These are phyloP conservation scores for Penicillium brevicompactum DNA, from an alignment of 2,329 filamentous ascomycete species.

Conservation along the genomic window DNA sequence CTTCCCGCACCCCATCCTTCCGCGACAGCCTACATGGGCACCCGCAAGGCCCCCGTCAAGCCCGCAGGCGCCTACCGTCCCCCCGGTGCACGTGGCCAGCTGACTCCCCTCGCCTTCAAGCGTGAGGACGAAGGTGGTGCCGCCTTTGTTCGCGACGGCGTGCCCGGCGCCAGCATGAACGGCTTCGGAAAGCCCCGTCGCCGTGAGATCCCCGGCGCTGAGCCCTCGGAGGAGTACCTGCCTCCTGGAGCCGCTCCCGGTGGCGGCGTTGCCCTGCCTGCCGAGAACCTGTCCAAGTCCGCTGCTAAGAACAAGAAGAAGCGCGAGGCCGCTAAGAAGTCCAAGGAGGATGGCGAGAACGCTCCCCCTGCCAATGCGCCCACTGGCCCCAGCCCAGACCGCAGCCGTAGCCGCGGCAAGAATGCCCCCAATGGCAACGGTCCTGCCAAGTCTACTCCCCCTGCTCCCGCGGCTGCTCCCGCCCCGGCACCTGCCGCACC, in stretches of 20 bases:
- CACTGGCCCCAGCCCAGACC: constrained; percentile 60
- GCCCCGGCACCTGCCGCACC: constrained; percentile 27
- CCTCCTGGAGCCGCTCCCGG: constrained; percentile 71
- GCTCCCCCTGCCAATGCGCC: constrained; percentile 30
- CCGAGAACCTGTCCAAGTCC: constrained; percentile 76
- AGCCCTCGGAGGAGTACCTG: constrained; percentile 65
- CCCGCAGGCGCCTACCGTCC: constrained; percentile 96
- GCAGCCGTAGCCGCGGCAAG: constrained; percentile 48
- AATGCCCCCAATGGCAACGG: constrained; percentile 37
- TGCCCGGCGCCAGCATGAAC: constrained; percentile 64
- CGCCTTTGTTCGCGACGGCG: constrained; percentile 80
- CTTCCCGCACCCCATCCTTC: constrained; percentile 80
- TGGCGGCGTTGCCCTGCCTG: constrained; percentile 66
- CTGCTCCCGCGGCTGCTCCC: constrained; percentile 25
- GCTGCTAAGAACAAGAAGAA: constrained; percentile 99
- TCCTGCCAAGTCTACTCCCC: constrained; percentile 29
- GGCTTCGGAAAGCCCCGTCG: constrained; percentile 77
- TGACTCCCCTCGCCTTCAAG: constrained; percentile 92
- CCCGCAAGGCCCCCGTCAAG: constrained; percentile 92
- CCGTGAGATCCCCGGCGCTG: constrained; percentile 84
- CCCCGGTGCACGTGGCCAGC: constrained; percentile 84
- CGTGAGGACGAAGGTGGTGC: constrained; percentile 95
- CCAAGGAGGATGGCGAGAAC: constrained; percentile 60
- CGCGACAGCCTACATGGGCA: constrained; percentile 77
- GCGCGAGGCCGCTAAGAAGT: constrained; percentile 90